phyloP scores from a whole-genome alignment of 306 rosid species.

The Pyrus pyrifolia region DNA sequence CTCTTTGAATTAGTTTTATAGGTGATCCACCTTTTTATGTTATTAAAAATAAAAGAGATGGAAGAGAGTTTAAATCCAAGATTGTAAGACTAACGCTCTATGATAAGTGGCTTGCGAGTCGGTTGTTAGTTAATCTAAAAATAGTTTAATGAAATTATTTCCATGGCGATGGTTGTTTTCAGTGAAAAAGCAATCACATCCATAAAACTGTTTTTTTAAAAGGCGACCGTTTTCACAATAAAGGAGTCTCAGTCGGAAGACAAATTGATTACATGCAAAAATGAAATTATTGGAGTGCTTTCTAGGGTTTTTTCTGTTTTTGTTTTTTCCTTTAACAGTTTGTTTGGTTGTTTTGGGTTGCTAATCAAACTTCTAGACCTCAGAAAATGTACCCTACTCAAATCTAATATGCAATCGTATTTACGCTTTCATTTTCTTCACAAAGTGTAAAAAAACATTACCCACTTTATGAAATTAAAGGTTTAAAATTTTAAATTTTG shows the following conservation, averaged over 20 bases:
- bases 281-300: constrained; percentile 19
- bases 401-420: no score
- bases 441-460: no score
- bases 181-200: not conserved
- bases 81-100: no score
- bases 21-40: no score
- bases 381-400: not conserved
- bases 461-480: no score
- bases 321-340: no score
- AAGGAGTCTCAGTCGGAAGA: not conserved
- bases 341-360: constrained; percentile 28
- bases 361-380: constrained; percentile 59
- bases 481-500: no score
- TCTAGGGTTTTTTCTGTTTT: not conserved
- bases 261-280: not conserved
- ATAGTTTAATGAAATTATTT: not conserved
- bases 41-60: no score
- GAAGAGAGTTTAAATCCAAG: no score
- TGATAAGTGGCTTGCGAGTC: not conserved
- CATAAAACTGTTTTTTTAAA: not conserved
- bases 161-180: not conserved
- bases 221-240: not conserved
- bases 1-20: no score
- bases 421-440: not conserved
- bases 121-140: constrained; percentile 8